A percentile compares a stretch with the other conserved stretches of the same genome.
Conservation (phyloP, 1,284 basidiomycete genomes). For the Ustilago esculenta region DNA sequence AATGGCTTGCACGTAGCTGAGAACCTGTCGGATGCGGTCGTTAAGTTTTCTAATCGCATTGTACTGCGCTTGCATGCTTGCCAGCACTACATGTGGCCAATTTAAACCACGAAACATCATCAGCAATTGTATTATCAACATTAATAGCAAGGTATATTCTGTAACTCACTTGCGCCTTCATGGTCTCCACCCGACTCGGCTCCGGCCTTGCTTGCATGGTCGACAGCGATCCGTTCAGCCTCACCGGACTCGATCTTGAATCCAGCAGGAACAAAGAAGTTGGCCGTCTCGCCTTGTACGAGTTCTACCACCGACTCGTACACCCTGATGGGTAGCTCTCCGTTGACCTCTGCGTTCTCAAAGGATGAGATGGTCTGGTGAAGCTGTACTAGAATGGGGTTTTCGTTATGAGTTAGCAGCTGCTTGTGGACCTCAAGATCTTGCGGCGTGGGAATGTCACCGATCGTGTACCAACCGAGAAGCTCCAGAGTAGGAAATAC, state of each 20-base stretch:
- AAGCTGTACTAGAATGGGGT: conserved; percentile 70
- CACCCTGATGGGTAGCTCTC: conserved; percentile 54
- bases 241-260: conserved; percentile 96
- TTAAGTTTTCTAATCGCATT: conserved; percentile 96
- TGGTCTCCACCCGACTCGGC: conserved; percentile 76
- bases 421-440: conserved; percentile 86
- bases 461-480: conserved; percentile 95
- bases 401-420: conserved; percentile 71
- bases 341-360: conserved; percentile 31
- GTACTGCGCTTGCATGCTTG: conserved; percentile 86
- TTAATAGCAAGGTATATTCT: too few relatives aligned
- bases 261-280: conserved; percentile 77
- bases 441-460: conserved; percentile 74
- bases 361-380: conserved; percentile 61
- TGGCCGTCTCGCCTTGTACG: conserved; percentile 33
- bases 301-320: conserved; percentile 60
- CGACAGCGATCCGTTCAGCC: conserved; percentile 96
- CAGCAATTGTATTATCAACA: too few relatives aligned
- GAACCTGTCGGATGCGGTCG: conserved; percentile 83
- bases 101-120: too few relatives aligned
- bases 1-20: conserved; percentile 73
- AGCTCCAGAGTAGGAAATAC: conserved; percentile 96
- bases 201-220: conserved; percentile 88
- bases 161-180: conserved; percentile 69
- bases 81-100: conserved; percentile 74